A percentile compares a stretch with the other conserved stretches of the same genome.
Conservation (phyloP, 2,329 filamentous ascomycete species). For the Botrytis fabae region DNA sequence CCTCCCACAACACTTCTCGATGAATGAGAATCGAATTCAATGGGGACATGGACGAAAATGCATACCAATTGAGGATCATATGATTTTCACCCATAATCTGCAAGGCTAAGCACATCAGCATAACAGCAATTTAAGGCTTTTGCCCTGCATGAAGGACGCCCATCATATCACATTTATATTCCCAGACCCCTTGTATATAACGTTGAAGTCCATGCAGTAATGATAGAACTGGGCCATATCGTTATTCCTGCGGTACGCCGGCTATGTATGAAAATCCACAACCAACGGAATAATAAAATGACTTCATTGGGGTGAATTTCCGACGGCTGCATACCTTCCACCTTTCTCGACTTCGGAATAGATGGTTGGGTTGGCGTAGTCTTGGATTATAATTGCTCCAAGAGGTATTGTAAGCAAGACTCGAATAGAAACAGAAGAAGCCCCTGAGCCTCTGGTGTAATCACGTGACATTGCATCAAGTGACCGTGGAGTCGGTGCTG, state of each 20-base stretch:
- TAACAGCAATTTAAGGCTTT: conserved; percentile 1
- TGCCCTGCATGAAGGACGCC: conserved; percentile 10
- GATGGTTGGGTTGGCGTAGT: background rate
- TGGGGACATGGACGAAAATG: background rate
- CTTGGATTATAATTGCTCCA: background rate
- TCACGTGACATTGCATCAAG: background rate
- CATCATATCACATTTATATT: conserved; percentile 4
- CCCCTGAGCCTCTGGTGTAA: fast-evolving
- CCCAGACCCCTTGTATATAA: background rate
- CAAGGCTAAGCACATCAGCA: conserved; percentile 23
- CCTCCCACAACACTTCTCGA: background rate
- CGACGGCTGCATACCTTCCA: background rate
- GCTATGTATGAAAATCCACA: conserved; percentile 8
- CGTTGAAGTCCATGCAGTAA: conserved; percentile 13
- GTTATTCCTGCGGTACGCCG: background rate
- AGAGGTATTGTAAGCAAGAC: background rate
- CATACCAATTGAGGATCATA: conserved; percentile 9
- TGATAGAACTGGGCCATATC: conserved; percentile 1
- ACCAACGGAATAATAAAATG: background rate
- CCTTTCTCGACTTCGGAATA: background rate
- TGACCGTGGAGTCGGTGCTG: background rate
- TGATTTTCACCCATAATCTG: conserved; percentile 20
- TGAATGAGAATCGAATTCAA: background rate
- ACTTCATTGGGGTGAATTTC: background rate
- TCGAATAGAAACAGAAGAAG: background rate